Evolutionary conservation across 805 yeast species (phyloP), one percentile per base, ranked within the genome.

Genomic region (Spathaspora hagerdaliae): DNA sequence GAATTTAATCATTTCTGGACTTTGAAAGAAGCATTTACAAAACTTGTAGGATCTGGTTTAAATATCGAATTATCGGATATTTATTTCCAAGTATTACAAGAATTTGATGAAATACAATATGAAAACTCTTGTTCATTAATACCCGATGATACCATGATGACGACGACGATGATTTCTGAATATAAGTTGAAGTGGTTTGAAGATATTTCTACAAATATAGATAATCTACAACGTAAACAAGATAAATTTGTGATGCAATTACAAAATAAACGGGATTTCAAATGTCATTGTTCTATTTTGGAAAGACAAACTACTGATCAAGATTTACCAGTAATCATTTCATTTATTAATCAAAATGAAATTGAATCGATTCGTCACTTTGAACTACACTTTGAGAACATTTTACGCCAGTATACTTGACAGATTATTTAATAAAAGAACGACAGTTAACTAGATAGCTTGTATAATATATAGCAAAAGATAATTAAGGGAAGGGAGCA

Each of bases 1-100:
- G 51, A 67, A 2, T 76, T 84, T 52, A 77, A 84, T 14, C 79
- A 79, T 35, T 71, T 75, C 32, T 87, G 96, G 96, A 85, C 96
- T 0, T 60, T 87, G 44, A 87, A 87, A 57, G 96, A 87, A 58
- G 80, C 88, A 15, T 85, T 79, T 55, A 75, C 87, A 6, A 87
- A 87, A 55, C 77, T 73, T 34, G 53, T 75, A 2, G 96, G 95
- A 0, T 62, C 73, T 13, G 95, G 96, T 2, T 48, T 63, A 33
- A 59, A 63, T 40, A 49, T 63, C 11, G 63, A 63, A 27, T 44
- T 63, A 15, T 15, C 51, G 3, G 44, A 45, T 9, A 57, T 63
- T 41, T 38, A 41, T 7, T 63, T 61, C 27, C 24, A 46, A 10
- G 36, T 54, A 2, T 19, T 38, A 7, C 15, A 38, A 11, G 42